Percentiles rank a stretch among this genome's conserved stretches.
Conservation (phyloP, 768 basidiomycete species). For the Daedaleopsis nitida region DNA sequence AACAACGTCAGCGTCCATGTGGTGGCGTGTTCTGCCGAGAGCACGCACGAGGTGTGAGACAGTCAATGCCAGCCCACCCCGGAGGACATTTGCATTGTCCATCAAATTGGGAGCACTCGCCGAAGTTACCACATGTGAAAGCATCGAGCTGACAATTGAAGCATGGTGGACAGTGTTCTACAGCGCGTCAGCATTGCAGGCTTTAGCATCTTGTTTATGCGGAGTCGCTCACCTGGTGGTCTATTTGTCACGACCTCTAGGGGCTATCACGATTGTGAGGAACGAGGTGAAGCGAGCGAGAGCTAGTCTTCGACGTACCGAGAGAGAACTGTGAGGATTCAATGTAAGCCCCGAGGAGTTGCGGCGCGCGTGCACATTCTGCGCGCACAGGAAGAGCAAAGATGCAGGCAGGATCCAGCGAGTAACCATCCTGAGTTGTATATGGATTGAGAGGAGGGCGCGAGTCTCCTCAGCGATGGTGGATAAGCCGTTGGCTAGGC, state of each 20-base stretch:
- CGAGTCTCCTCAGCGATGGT: too few relatives aligned
- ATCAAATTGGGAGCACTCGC: constrained; percentile 86
- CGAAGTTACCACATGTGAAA: constrained; percentile 92
- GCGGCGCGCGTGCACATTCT: constrained; percentile 3
- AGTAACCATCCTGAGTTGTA: constrained; percentile 12
- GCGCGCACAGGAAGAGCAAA: constrained; percentile 8
- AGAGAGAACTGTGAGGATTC: constrained; percentile 7
- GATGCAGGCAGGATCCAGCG: constrained; percentile 12
- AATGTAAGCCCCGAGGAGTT: constrained; percentile 9
- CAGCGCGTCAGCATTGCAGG: background rate
- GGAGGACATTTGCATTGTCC: constrained; percentile 96
- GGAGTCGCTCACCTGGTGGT: constrained; percentile 6
- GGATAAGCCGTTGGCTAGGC: too few relatives aligned
- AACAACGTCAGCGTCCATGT: constrained; percentile 4
- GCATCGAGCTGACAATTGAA: constrained; percentile 95
- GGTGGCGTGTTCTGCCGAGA: background rate
- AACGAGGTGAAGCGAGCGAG: too few relatives aligned
- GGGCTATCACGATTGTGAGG: constrained; percentile 4
- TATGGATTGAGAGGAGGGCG: background rate
- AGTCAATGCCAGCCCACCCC: constrained; percentile 98
- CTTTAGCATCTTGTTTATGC: background rate
- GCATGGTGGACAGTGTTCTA: constrained; percentile 73
- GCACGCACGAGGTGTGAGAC: constrained; percentile 82
- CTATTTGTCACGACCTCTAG: constrained; percentile 13
- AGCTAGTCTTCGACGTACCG: constrained; percentile 2